phyloP scores from a whole-genome alignment of 2,329 filamentous ascomycete genomes.

The Fusarium humuli region DNA sequence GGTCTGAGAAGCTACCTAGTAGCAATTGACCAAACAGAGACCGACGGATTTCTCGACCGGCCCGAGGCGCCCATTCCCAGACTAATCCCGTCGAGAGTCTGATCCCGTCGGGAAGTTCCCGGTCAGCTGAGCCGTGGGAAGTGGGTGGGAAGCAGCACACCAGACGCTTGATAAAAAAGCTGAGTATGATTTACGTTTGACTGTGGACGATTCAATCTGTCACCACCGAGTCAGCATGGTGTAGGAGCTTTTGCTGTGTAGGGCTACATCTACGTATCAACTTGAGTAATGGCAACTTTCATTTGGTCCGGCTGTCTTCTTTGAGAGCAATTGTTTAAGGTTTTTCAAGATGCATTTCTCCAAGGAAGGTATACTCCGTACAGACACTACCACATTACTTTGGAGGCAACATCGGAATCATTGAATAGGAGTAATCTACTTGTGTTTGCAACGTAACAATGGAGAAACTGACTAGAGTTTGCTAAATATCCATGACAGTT shows the following conservation, averaged over 20 bases:
- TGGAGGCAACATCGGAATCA: neutral
- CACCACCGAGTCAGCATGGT: too few species aligned
- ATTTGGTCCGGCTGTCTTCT: too few species aligned
- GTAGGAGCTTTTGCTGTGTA: too few species aligned
- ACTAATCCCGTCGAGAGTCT: neutral
- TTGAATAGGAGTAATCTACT: neutral
- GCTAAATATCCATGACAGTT: neutral
- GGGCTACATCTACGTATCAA: too few species aligned
- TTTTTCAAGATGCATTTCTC: too few species aligned
- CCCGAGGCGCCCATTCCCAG: neutral
- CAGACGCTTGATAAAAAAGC: fast-evolving
- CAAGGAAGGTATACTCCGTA: too few species aligned
- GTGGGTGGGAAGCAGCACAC: neutral
- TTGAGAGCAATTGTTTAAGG: too few species aligned
- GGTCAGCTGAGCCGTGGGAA: neutral
- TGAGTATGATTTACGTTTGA: fast-evolving
- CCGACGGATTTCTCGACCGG: too few species aligned
- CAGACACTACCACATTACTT: too few species aligned
- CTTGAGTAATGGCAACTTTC: too few species aligned
- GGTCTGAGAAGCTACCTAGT: neutral
- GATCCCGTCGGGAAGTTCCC: too few species aligned
- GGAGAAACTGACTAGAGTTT: neutral
- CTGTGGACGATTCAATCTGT: fast-evolving
- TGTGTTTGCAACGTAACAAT: too few species aligned
- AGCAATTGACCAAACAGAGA: neutral